phyloP scores from a whole-genome alignment of 495 filamentous ascomycete genomes.

The Penicillium bialowiezense region DNA sequence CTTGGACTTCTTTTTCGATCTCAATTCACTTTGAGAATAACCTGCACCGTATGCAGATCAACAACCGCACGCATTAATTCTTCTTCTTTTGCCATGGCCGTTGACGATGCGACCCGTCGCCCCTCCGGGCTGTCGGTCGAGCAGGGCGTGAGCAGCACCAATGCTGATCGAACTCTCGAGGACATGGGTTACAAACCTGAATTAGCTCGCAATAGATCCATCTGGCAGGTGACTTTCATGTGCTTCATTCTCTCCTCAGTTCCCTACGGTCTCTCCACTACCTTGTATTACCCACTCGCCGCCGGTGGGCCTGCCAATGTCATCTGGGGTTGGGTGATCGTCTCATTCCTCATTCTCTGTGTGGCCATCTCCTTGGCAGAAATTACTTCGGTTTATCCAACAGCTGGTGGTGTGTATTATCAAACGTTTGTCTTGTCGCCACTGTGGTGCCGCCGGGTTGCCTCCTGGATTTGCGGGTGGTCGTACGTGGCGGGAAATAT shows the following conservation, averaged over 20 bases:
- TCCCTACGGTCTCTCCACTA: constrained; percentile 62
- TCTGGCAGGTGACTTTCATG: constrained; percentile 33
- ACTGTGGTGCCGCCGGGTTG: constrained; percentile 51
- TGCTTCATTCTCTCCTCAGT: constrained; percentile 50
- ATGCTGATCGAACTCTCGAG: constrained; percentile 24
- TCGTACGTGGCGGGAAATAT: constrained; percentile 68
- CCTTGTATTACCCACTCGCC: constrained; percentile 60
- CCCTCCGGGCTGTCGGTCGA: constrained; percentile 16
- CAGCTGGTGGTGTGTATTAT: constrained; percentile 62
- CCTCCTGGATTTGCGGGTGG: constrained; percentile 68
- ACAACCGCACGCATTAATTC: background rate
- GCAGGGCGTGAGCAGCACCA: constrained; percentile 12
- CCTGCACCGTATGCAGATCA: constrained; percentile 2
- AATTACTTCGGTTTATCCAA: constrained; percentile 68
- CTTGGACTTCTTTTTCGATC: constrained; percentile 1
- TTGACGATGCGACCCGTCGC: constrained; percentile 10
- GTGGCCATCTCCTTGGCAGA: constrained; percentile 66
- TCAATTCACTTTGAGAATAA: background rate
- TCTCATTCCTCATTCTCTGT: constrained; percentile 61
- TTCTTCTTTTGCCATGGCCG: constrained; percentile 11
- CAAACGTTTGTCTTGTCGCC: constrained; percentile 59
- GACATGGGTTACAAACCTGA: constrained; percentile 56
- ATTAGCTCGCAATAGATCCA: constrained; percentile 50
- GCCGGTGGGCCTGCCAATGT: constrained; percentile 59
- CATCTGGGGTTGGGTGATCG: constrained; percentile 62